Conservation (phyloP, 75 land plant species). For the Sequoia sempervirens region DNA sequence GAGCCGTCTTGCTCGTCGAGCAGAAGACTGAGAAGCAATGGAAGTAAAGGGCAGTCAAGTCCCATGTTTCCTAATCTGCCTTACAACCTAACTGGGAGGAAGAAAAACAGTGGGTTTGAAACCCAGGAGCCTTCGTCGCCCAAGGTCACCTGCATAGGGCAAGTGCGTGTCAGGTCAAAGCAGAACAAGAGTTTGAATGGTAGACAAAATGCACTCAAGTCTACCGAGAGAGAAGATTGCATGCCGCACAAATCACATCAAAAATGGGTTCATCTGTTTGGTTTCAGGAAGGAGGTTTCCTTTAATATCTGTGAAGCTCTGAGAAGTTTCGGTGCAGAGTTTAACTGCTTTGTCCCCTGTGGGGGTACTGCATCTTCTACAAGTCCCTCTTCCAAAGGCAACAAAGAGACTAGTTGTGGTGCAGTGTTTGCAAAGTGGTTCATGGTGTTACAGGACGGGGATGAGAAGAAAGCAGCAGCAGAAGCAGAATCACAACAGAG, state of each 20-base stretch:
- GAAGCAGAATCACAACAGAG: conserved; percentile 10
- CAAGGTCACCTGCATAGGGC: conserved; percentile 91
- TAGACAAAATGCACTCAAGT: not conserved
- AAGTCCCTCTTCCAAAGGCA: too few relatives aligned
- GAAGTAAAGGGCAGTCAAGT: conserved; percentile 49
- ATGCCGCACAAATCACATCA: not conserved
- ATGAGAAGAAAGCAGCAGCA: conserved; percentile 4
- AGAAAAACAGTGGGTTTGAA: conserved; percentile 45
- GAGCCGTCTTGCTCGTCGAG: conserved; percentile 20
- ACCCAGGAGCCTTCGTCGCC: conserved; percentile 82
- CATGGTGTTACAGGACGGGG: too few relatives aligned
- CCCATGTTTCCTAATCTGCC: conserved; percentile 41
- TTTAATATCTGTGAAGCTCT: not conserved
- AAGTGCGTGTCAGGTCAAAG: conserved; percentile 71
- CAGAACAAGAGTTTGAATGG: conserved; percentile 26
- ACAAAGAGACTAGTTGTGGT: too few relatives aligned
- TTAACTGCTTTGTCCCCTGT: too few relatives aligned
- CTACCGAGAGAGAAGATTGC: conserved; percentile 7
- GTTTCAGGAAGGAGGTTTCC: too few relatives aligned
- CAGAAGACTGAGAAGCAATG: conserved; percentile 15
- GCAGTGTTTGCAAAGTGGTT: too few relatives aligned
- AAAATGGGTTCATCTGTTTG: too few relatives aligned
- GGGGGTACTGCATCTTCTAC: too few relatives aligned
- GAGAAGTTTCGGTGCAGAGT: too few relatives aligned
- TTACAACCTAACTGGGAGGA: conserved; percentile 23